Evolutionary conservation across 805 yeast species (phyloP), one percentile per base, ranked within the genome.

Genomic region (Kodamaea sagamina): DNA sequence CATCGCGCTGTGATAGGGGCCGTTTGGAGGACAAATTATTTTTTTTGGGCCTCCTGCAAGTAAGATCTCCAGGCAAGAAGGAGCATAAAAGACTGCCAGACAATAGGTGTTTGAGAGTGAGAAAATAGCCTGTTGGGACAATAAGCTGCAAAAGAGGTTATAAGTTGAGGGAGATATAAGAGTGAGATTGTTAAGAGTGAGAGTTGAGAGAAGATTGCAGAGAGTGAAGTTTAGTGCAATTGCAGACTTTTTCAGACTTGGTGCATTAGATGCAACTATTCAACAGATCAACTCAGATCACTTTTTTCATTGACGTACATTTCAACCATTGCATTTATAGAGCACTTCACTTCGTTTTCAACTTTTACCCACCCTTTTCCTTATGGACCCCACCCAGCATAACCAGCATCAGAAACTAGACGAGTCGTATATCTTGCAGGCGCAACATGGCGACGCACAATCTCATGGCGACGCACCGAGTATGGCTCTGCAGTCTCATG

Each of bases 381-480:
- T 29, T 29, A 29, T 29, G 34, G 34, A 29, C 34, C 34, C 15
- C 34, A 29, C 12, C 34, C 34, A 6, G 34, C 43, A 32, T 15
- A 36, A 36, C 34, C 46, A 46, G 35, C 27, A 35, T 35, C 42
- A 57, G 36, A 51, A 48, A 25, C 50, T 26, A 7, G 49, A 46
- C 21, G 49, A 46, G 18, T 24, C 46, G 10, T 42, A 46, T 40
- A 19, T 32, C 21, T 15, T 37, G 28, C 39, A 27, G 43, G 36
- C 38, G 12, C 35, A 39, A 21, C 26, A 34, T 27, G 34, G 21
- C 36, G 38, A 36, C 17, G 34, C 17, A 15, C 34, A n/a, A n/a
- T n/a, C n/a, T n/a, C 26, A 34, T 27, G 34, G 21, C 36, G 38
- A 36, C 17, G 34, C 17, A 15, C 34, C 34, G 34, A 29, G n/a